These are phyloP conservation scores for Calonectria multiphialidica DNA, from an alignment of 2,329 filamentous ascomycete species.

Conservation along the genomic window DNA sequence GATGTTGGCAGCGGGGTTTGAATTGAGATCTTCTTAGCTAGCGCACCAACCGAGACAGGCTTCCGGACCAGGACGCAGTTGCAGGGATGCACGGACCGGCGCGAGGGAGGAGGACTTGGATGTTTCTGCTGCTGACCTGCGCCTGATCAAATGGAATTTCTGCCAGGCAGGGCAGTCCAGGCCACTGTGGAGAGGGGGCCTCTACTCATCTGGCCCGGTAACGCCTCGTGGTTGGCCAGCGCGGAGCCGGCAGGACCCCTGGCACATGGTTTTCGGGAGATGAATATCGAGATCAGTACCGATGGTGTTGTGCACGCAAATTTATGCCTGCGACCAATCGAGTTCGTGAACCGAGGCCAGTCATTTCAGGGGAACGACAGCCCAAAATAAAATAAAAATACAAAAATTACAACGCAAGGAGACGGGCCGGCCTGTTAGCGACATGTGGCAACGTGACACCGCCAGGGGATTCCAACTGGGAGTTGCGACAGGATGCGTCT, in stretches of 20 bases:
- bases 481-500: slow-evolving; percentile 19
- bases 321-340: slow-evolving; percentile 18
- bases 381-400: too few relatives aligned
- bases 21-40: slow-evolving; percentile 39
- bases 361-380: slow-evolving; percentile 5
- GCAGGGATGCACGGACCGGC: slow-evolving; percentile 5
- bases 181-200: neutral
- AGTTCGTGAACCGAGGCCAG: neutral
- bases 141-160: neutral
- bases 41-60: slow-evolving; percentile 14
- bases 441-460: neutral
- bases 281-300: slow-evolving; percentile 22
- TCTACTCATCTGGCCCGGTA: neutral
- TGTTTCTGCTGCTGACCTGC: slow-evolving; percentile 13
- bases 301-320: slow-evolving; percentile 17
- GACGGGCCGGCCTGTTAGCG: neutral
- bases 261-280: slow-evolving; percentile 11
- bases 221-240: slow-evolving; percentile 4
- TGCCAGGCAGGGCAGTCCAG: neutral
- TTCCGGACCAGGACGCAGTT: neutral
- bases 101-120: slow-evolving; percentile 3
- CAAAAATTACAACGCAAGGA: neutral
- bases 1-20: slow-evolving; percentile 29
- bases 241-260: slow-evolving; percentile 1
- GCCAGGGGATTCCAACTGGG: neutral